These are phyloP conservation scores for Echinosophora koreensis DNA, from an alignment of 306 rosid genomes.

Conservation along the genomic window DNA sequence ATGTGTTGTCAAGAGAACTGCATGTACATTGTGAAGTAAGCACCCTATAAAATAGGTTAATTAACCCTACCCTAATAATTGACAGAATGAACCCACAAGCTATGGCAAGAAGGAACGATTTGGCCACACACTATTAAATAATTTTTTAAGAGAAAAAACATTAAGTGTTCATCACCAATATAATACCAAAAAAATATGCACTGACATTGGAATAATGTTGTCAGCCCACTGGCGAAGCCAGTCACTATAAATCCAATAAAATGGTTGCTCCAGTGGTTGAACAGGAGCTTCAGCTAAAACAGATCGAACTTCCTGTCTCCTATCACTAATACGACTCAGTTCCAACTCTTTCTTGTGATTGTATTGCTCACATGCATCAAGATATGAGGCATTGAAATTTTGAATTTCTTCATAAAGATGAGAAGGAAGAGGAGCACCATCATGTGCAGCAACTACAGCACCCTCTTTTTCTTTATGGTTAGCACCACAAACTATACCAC, in stretches of 20 bases:
- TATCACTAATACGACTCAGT: constrained; percentile 62
- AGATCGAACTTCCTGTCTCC: constrained; percentile 87
- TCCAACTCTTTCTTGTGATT: constrained; percentile 68
- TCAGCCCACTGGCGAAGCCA: constrained; percentile 99
- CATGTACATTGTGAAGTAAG: constrained; percentile 42
- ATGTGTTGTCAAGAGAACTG: constrained; percentile 80
- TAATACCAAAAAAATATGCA: constrained; percentile 35
- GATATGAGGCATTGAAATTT: constrained; percentile 64
- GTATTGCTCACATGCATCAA: constrained; percentile 67
- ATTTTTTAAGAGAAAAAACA: background rate
- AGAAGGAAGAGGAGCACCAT: constrained; percentile 61
- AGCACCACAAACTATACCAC: constrained; percentile 45
- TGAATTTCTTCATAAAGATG: constrained; percentile 79
- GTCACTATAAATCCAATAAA: constrained; percentile 81
- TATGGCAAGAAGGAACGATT: constrained; percentile 5
- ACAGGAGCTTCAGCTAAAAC: constrained; percentile 87
- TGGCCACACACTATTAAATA: background rate
- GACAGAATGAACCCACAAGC: constrained; percentile 26
- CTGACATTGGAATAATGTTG: constrained; percentile 76
- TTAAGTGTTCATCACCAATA: constrained; percentile 11
- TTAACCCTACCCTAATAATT: constrained; percentile 31
- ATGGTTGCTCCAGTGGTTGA: constrained; percentile 68
- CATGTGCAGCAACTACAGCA: constrained; percentile 50
- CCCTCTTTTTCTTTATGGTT: constrained; percentile 54
- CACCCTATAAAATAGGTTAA: constrained; percentile 34